Base-by-base conservation (phyloP, 164 flowering plant species). In the Berberis thunbergii region DNA sequence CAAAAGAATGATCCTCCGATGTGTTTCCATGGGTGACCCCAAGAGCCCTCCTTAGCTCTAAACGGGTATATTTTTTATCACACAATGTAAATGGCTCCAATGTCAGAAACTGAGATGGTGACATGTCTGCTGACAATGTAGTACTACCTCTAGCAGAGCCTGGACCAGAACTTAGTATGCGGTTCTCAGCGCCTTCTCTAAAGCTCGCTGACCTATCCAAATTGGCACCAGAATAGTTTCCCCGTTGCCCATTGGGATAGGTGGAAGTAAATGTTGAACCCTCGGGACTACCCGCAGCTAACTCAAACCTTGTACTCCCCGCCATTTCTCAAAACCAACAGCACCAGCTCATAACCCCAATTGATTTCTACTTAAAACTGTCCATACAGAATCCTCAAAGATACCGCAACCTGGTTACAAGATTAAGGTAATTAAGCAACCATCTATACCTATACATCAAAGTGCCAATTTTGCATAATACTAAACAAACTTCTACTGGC, bases 131-230 rank as follows among this genome's bases (percentile, higher is more conserved):
- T 2, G 69, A 12, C 5, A 61, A 13, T 4, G 72, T 49, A 67
- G 70, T 67, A 70, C 44, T 70, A 7, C 74, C 79, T 58, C 82
- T 73, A 26, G 76, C 64, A 9, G 60, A 69, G 53, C 74, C 70
- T 49, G 68, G 63, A 11, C 82, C 85, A 71, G 85, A 80, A 63
- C 68, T 64, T 69, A 73, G 73, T 45, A 67, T 63, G 62, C 86
- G 76, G 57, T 70, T 75, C 45, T 89, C 92, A 62, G 70, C 67
- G 49, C 78, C 75, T 63, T 87, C 91, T n/a, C 96, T 76, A 61
- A 85, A 85, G 80, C 93, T 87, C 59, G 85, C 84, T 43, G 91
- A 82, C 79, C 91, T 86, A 63, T 83, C 96, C 76, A 92, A 74
- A 73, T 59, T 71, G 54, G 80, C 70, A 54, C 75, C 74, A 1